phyloP scores from a whole-genome alignment of 176 grass and related monocot species.

The Zoysia pacifica region DNA sequence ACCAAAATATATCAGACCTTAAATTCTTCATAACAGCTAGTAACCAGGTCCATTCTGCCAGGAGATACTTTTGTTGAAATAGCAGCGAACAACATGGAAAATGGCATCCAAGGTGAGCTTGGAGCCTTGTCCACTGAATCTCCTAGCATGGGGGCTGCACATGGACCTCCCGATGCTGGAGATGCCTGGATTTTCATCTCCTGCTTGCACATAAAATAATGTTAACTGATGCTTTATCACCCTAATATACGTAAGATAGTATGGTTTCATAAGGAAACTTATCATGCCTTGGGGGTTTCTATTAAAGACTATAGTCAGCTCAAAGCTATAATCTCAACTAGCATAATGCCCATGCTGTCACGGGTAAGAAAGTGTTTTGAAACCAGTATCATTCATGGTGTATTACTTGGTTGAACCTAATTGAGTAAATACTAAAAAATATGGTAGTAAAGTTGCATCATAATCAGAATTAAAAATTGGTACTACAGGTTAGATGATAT shows the following conservation, averaged over 20 bases:
- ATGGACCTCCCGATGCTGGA: constrained; percentile 58
- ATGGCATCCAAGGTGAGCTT: constrained; percentile 95
- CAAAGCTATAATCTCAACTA: constrained; percentile 48
- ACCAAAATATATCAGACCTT: constrained; percentile 59
- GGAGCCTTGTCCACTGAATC: constrained; percentile 60
- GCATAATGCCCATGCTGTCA: too few relatives aligned
- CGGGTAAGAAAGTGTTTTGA: too few relatives aligned
- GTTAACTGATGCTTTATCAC: constrained; percentile 31
- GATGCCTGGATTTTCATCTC: constrained; percentile 46
- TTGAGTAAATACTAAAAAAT: too few relatives aligned
- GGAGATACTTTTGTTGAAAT: constrained; percentile 91
- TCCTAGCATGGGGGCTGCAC: constrained; percentile 52
- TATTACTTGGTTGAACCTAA: too few relatives aligned
- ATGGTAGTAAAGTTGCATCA: too few relatives aligned
- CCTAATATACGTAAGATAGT: constrained; percentile 27
- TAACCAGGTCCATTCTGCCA: constrained; percentile 82
- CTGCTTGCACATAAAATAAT: constrained; percentile 40
- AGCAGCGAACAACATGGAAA: constrained; percentile 96
- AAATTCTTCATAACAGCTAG: constrained; percentile 85
- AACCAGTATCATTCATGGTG: too few relatives aligned
- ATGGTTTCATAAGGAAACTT: constrained; percentile 52
- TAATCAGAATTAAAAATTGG: too few relatives aligned
- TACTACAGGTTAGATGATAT: too few relatives aligned
- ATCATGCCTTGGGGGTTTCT: constrained; percentile 61
- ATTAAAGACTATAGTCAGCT: constrained; percentile 53